These are phyloP conservation scores for Chaetomiaceae sp. DNA, from an alignment of 2,329 filamentous ascomycete species.

Conservation along the genomic window DNA sequence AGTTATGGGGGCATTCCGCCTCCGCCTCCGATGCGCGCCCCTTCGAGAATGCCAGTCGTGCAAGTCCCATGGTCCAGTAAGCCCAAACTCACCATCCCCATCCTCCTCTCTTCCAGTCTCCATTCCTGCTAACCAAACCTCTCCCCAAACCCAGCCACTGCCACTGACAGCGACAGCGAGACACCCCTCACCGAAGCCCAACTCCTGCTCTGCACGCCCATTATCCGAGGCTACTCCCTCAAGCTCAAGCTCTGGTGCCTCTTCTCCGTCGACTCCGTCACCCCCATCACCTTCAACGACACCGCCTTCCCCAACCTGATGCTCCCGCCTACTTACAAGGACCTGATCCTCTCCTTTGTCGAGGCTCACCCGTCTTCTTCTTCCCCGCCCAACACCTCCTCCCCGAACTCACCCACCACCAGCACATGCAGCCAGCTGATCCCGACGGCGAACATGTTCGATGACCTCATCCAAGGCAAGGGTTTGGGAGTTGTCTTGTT, in stretches of 20 bases:
- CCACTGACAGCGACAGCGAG: no score
- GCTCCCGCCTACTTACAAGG: constrained; percentile 35
- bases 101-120: no score
- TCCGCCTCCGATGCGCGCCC: no score
- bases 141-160: no score
- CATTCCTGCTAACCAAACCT: no score
- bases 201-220: constrained; percentile 26
- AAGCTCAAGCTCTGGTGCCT: constrained; percentile 42
- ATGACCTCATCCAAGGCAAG: constrained; percentile 7
- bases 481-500: constrained; percentile 12
- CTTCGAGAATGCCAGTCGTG: no score
- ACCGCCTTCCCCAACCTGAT: constrained; percentile 38
- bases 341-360: constrained; percentile 43
- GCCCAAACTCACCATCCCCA: no score
- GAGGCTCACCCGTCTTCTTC: constrained; percentile 33
- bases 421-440: no score
- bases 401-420: no score
- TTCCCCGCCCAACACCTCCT: no score
- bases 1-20: no score
- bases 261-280: constrained; percentile 40
- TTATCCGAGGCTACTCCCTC: constrained; percentile 41
- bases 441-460: not conserved
- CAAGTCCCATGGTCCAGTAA: no score
- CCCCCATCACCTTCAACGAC: constrained; percentile 41
- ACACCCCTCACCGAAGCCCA: constrained; percentile 27